These are phyloP conservation scores for Sporobolomyces roseus DNA, from an alignment of 768 basidiomycete genomes.

Conservation along the genomic window DNA sequence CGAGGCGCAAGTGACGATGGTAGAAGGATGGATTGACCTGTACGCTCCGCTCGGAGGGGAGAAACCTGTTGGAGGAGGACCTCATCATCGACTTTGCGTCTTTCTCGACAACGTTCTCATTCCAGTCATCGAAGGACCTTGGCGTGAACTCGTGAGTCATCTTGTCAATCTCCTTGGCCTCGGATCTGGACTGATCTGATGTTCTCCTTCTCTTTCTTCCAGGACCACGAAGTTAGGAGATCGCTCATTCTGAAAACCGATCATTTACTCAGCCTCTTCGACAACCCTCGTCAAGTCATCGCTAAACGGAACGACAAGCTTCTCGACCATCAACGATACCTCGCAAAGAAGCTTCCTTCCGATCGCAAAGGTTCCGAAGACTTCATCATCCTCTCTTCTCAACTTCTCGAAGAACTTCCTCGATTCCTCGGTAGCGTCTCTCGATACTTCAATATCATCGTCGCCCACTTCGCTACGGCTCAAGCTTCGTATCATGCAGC, in stretches of 20 bases:
- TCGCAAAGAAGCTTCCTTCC: conserved; percentile 26
- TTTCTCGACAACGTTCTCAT: conserved; percentile 41
- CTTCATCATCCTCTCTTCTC: conserved; percentile 39
- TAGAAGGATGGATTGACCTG: conserved; percentile 42
- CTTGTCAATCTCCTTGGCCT: too few species aligned
- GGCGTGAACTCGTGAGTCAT: conserved; percentile 38
- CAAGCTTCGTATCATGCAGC: conserved; percentile 38
- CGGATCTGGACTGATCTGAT: conserved; percentile 2
- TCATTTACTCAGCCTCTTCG: conserved; percentile 42
- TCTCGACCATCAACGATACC: conserved; percentile 38
- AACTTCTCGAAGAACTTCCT: conserved; percentile 45
- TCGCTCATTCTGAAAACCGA: conserved; percentile 37
- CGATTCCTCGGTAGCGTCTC: conserved; percentile 42
- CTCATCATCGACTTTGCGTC: conserved; percentile 35
- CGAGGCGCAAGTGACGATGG: conserved; percentile 35
- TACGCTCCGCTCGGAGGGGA: conserved; percentile 40
- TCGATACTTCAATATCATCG: conserved; percentile 42
- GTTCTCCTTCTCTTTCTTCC: background rate
- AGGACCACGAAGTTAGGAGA: conserved; percentile 39
- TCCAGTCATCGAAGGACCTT: conserved; percentile 38
- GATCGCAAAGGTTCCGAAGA: conserved; percentile 39
- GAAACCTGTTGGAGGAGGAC: conserved; percentile 6
- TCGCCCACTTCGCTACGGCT: conserved; percentile 32
- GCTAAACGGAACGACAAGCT: conserved; percentile 41
- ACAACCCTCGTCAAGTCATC: conserved; percentile 42